phyloP scores from a whole-genome alignment of 805 yeast species.

The Ogataea chonburiensis region DNA sequence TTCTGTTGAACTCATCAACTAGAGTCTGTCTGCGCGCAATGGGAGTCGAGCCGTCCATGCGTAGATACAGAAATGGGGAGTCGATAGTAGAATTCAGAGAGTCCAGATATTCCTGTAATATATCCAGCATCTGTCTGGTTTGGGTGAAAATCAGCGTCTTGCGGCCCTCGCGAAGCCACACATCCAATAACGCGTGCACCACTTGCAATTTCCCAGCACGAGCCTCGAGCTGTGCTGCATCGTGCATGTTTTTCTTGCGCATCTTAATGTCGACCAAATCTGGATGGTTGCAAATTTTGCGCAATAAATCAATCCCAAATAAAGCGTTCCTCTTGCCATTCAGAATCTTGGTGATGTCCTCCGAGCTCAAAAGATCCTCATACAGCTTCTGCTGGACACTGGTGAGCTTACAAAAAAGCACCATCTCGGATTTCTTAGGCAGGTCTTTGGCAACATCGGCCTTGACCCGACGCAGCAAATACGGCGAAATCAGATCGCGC shows the following conservation, averaged over 20 bases:
- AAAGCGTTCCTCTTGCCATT: constrained; percentile 78
- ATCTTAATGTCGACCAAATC: constrained; percentile 58
- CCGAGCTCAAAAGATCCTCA: constrained; percentile 69
- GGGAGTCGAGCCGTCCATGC: constrained; percentile 95
- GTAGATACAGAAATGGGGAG: constrained; percentile 47
- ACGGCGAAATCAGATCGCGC: constrained; percentile 86
- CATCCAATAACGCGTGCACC: constrained; percentile 63
- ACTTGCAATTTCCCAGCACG: constrained; percentile 92
- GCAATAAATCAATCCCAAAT: constrained; percentile 83
- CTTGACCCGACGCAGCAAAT: constrained; percentile 80
- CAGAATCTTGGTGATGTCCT: constrained; percentile 68
- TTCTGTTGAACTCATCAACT: constrained; percentile 77
- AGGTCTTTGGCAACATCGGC: constrained; percentile 93
- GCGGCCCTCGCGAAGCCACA: constrained; percentile 78
- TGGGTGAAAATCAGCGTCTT: constrained; percentile 87
- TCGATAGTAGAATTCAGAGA: constrained; percentile 34
- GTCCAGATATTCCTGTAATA: constrained; percentile 66
- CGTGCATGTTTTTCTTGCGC: constrained; percentile 24
- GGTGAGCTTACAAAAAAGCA: constrained; percentile 85
- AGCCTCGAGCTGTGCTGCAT: constrained; percentile 36
- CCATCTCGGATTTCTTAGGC: constrained; percentile 93
- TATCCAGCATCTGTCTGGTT: constrained; percentile 90
- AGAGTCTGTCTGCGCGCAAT: constrained; percentile 72
- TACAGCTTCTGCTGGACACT: constrained; percentile 71
- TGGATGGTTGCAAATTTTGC: constrained; percentile 96